Conservation (phyloP, 441 rosid species). For the Hura crepitans region DNA sequence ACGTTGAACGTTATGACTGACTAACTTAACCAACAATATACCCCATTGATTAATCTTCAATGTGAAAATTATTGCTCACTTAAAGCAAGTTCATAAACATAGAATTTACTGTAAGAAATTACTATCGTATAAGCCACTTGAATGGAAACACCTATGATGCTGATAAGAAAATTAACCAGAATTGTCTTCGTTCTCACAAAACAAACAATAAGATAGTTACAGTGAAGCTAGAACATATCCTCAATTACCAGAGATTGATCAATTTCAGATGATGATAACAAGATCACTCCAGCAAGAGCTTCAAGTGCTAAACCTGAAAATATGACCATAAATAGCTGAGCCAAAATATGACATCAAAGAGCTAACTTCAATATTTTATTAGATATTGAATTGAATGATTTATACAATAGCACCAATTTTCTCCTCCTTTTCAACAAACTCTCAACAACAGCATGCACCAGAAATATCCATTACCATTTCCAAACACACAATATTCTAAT, state of each 20-base stretch:
- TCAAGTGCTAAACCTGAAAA: conserved; percentile 81
- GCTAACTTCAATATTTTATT: background rate
- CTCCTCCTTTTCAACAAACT: background rate
- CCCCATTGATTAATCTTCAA: background rate
- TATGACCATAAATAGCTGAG: conserved; percentile 17
- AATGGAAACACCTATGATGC: background rate
- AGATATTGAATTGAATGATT: background rate
- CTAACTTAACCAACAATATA: background rate
- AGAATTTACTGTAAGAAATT: background rate
- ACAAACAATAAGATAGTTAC: background rate
- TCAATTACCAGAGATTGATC: conserved; percentile 71
- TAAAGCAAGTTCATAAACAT: background rate
- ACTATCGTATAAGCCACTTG: background rate
- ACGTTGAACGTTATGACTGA: background rate
- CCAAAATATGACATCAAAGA: background rate
- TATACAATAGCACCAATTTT: background rate
- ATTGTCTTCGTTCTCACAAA: background rate
- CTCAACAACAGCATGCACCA: background rate
- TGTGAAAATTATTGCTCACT: background rate
- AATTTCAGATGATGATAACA: conserved; percentile 68
- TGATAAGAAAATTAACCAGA: conserved; percentile 2
- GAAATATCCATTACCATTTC: background rate
- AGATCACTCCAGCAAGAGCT: conserved; percentile 79
- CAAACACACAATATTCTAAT: background rate
- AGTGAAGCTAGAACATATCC: conserved; percentile 11